phyloP scores from a whole-genome alignment of 2,329 filamentous ascomycete genomes.

The Paracamarosporium sp. region DNA sequence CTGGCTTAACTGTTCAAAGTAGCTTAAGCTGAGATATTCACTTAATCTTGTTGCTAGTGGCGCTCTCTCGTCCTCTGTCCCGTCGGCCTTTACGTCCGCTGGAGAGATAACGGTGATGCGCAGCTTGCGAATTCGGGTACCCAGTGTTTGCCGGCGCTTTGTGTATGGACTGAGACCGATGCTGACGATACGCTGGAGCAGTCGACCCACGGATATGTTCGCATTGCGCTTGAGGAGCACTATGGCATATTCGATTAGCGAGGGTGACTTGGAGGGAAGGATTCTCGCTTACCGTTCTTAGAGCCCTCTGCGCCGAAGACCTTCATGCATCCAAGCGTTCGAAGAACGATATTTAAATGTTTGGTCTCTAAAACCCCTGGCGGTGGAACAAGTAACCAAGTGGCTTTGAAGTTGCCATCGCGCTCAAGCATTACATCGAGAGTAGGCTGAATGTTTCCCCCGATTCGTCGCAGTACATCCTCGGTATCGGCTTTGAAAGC shows the following conservation, averaged over 20 bases:
- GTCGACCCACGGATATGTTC: neutral
- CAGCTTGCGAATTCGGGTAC: neutral
- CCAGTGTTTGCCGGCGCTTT: neutral
- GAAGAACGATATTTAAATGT: neutral
- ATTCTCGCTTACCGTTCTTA: constrained; percentile 1
- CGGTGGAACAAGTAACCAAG: constrained; percentile 5
- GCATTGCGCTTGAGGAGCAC: constrained; percentile 1
- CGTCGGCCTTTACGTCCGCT: neutral
- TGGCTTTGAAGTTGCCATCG: constrained; percentile 4
- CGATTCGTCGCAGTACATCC: neutral
- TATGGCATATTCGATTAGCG: constrained; percentile 2
- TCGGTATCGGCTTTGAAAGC: neutral
- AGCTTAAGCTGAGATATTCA: neutral
- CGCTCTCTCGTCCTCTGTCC: constrained; percentile 1
- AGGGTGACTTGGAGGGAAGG: neutral
- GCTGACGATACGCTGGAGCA: constrained; percentile 7
- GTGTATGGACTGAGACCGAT: constrained; percentile 3
- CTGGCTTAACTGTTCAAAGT: neutral
- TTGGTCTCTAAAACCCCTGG: neutral
- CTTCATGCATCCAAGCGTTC: neutral
- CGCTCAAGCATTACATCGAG: constrained; percentile 4
- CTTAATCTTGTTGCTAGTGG: neutral
- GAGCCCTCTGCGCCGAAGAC: neutral
- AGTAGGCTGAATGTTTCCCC: neutral
- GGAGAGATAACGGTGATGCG: neutral